Conservation (phyloP, 768 basidiomycete species). For the Baorangia bicolor region DNA sequence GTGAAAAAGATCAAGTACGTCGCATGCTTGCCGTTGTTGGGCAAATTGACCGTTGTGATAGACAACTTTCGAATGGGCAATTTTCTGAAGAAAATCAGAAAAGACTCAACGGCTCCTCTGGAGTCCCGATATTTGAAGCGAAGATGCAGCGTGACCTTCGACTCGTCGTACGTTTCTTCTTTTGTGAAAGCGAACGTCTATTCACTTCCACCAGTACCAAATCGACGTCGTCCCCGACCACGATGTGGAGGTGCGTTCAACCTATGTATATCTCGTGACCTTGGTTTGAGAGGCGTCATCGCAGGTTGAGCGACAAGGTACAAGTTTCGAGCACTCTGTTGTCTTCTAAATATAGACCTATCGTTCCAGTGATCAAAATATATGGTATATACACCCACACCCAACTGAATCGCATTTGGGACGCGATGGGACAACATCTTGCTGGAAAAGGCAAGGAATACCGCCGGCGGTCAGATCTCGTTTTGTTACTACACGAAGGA, state of each 20-base stretch:
- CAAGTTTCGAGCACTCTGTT: background rate
- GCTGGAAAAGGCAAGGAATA: conserved; percentile 52
- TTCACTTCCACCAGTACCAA: conserved; percentile 40
- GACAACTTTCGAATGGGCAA: conserved; percentile 67
- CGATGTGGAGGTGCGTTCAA: conserved; percentile 27
- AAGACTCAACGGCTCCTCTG: conserved; percentile 44
- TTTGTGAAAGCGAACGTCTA: background rate
- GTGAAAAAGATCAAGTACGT: conserved; percentile 68
- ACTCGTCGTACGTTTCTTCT: conserved; percentile 42
- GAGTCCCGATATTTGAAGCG: conserved; percentile 65
- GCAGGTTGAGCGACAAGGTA: conserved; percentile 43
- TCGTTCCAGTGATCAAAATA: conserved; percentile 41
- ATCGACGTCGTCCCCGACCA: conserved; percentile 46
- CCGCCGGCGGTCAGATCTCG: conserved; percentile 40
- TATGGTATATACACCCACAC: conserved; percentile 52
- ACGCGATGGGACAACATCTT: conserved; percentile 42
- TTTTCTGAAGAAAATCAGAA: conserved; percentile 73
- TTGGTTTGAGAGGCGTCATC: conserved; percentile 3
- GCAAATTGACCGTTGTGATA: conserved; percentile 22
- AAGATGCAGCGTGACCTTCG: conserved; percentile 58
- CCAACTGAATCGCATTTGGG: conserved; percentile 49
- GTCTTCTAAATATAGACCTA: background rate
- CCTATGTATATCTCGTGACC: background rate
- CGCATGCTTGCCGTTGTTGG: background rate
- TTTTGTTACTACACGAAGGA: background rate